Base-by-base conservation (phyloP, 2,329 filamentous ascomycete species). In the Plenodomus tracheiphilus region DNA sequence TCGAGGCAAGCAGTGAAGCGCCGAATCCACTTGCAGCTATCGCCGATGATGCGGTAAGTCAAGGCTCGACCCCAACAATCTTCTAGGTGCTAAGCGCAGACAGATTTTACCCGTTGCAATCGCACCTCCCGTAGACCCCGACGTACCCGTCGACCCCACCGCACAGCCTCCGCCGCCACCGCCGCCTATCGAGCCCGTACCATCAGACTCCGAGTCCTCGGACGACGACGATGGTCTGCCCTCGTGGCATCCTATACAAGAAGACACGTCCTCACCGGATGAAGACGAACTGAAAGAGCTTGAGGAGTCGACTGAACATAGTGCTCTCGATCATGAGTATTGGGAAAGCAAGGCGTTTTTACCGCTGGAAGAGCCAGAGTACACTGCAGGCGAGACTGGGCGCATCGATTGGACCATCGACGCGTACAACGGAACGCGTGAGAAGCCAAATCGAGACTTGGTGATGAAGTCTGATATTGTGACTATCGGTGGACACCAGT, bases 211-310 rank as follows among this genome's bases (percentile, higher is more conserved):
- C 6, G 69, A 72, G 17, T 68, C 69, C 5, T 69, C 64, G 21
- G 69, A 69, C 39, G 63, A 68, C 11, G 70, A 75, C 34, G 74
- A 77, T 36, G 64, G 48, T 25, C 47, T 60, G 18, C 67, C 66
- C 36, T 61, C 75, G 43, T 84, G 81, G 81, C 77, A 77, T 11
- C 77, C 79, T 4, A 75, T 83, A 39, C 73, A 76, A 41, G 82
- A 86, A 64, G 84, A 86, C 58, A 75, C 68, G 6, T 81, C 80
- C 0, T 64, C 69, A 2, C 82, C 84, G 6, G 78, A 81, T 47
- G 81, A 82, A 56, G 77, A 77, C 9, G 84, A 86, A 70, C 59
- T 85, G 56, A 80, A 79, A 58, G 80, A 81, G 57, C 83, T 85
- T 25, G 77, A 82, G 42, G 69, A 72, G 2, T 68, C 68, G 4